Conservation (phyloP, 2,329 filamentous ascomycete genomes). For the Arthroderma uncinatum region DNA sequence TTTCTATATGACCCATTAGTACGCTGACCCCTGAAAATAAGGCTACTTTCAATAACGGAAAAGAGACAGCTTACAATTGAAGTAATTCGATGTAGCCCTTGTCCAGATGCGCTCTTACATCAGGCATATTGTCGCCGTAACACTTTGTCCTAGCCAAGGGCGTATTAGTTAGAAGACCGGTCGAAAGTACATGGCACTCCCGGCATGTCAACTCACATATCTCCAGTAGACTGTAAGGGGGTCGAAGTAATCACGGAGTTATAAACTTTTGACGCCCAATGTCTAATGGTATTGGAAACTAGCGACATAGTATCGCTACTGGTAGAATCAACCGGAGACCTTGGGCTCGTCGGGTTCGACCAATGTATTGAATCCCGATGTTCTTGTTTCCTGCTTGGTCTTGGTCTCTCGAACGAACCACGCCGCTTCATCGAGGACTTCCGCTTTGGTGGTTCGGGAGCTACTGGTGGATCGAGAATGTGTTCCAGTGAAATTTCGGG, state of each 20-base stretch:
- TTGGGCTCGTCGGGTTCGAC: not conserved
- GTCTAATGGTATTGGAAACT: constrained; percentile 26
- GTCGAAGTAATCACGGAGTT: constrained; percentile 18
- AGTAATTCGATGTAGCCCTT: constrained; percentile 30
- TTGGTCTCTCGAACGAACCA: constrained; percentile 11
- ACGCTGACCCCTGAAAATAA: not conserved
- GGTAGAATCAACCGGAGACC: not conserved
- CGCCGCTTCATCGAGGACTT: not conserved
- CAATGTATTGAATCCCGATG: not conserved
- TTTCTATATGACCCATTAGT: constrained; percentile 25
- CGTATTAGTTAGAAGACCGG: not conserved
- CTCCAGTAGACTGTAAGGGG: constrained; percentile 20
- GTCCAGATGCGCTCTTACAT: constrained; percentile 24
- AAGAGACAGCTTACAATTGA: constrained; percentile 26
- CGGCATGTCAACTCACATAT: constrained; percentile 21
- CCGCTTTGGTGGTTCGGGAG: not conserved
- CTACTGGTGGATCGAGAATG: constrained; percentile 4
- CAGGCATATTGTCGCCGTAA: constrained; percentile 22
- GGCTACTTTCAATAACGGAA: not conserved
- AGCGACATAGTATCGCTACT: not conserved
- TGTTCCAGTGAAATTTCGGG: constrained; percentile 3
- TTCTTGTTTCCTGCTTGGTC: constrained; percentile 1
- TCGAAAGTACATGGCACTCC: not conserved
- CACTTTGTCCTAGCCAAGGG: constrained; percentile 25
- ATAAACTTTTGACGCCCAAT: constrained; percentile 37